phyloP scores from a whole-genome alignment of 805 yeast genomes.

The Saccharomycopsis capsularis region DNA sequence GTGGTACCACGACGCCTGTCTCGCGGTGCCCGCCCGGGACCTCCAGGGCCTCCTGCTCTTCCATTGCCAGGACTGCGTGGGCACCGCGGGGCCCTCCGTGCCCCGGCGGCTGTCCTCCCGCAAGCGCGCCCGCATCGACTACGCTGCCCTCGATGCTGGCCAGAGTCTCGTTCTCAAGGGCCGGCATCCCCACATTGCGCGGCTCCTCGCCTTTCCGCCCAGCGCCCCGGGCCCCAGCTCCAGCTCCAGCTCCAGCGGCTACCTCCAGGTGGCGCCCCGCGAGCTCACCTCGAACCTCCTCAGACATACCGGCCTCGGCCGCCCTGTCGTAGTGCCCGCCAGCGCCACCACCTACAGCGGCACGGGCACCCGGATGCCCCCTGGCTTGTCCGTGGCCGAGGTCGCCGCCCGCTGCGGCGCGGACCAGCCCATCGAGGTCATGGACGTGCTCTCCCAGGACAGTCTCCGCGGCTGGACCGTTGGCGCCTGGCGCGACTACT shows the following conservation, averaged over 20 bases:
- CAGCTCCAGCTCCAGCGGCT: neutral
- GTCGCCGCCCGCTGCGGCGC: neutral
- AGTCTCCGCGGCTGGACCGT: slow-evolving; percentile 55
- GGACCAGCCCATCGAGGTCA: slow-evolving; percentile 49
- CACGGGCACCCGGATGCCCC: neutral
- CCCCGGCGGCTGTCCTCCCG: neutral
- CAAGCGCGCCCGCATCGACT: neutral
- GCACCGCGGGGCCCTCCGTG: neutral
- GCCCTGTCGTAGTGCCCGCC: neutral
- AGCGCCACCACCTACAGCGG: neutral
- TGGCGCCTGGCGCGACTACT: slow-evolving; percentile 70
- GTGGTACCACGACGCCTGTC: neutral
- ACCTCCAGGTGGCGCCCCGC: neutral
- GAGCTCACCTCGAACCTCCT: neutral
- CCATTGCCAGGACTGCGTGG: neutral
- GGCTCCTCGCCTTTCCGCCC: neutral
- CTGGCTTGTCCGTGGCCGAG: neutral
- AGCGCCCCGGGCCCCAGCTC: neutral
- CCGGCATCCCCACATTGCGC: neutral
- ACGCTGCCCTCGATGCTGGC: neutral
- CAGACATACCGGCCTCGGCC: neutral
- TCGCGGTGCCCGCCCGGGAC: neutral
- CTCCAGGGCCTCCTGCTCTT: neutral
- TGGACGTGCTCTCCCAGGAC: slow-evolving; percentile 84
- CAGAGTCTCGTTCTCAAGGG: neutral